Base-by-base conservation (phyloP, 345 rosid genomes). In the Streptanthus diversifolius region DNA sequence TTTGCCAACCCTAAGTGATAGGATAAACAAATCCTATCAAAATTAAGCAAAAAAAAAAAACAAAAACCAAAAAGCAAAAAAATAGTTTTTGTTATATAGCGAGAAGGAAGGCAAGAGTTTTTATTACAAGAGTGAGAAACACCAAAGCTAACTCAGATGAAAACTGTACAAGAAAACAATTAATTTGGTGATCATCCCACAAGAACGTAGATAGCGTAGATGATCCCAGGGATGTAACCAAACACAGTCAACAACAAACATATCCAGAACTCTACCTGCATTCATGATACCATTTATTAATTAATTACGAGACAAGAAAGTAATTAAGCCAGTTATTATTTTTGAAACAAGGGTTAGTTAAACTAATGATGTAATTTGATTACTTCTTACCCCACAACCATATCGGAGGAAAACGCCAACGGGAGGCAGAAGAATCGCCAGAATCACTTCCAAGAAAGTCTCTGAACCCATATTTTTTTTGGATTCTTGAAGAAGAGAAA, bases 191-290 rank as follows among this genome's bases (percentile, higher is more conserved):
- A 44, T 73, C 57, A 89, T 79, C 83, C 95, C 39, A 90, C 88
- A 49, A 93, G 77, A 0, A 90, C 96, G 69, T 90, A 93, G 41
- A 93, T 63, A 1, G 96, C 98, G 61, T 93, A 90, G 80, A 93
- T 82, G 36, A 93, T 86, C 63, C 98, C 97, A 5, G 98, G 98
- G 24, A 93, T 82, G 40, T 90, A 89, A 62, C 96, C 93, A 60
- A 90, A 33, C 2, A 87, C 9, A 2, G 97, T 90, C 78, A 93
- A 85, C 86, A 93, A 32, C 80, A 93, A 75, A 74, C 76, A 77
- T 79, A 90, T 90, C 98, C 96, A 93, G 71, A 93, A 93, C 79
- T 93, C 97, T 69, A 86, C 82, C 98, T 89, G 88, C 84, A 82
- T 66, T 58, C 43, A 59, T 35, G n/a, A n/a, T n/a, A n/a, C 19